Evolutionary conservation across 257 asterid species (phyloP).

Genomic region (Eustoma russellianum): DNA sequence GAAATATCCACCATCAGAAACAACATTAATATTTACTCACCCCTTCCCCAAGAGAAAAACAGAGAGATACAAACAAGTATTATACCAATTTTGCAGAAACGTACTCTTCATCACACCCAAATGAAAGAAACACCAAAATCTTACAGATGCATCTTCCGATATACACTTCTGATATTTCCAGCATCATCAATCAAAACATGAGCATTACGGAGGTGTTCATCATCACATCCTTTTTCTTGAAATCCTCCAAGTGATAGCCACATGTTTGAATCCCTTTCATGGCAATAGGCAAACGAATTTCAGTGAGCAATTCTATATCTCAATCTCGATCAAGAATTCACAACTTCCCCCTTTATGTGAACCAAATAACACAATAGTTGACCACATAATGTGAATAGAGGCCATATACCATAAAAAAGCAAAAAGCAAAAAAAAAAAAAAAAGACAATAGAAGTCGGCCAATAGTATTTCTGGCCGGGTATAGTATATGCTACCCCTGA

Average conservation of each 20-base stretch:
- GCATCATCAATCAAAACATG: conserved; percentile 76
- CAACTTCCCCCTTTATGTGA: not conserved
- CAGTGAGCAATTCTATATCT: conserved; percentile 1
- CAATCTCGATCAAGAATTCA: not conserved
- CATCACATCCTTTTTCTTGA: conserved; percentile 78
- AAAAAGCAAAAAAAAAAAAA: not conserved
- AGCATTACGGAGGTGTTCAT: conserved; percentile 62
- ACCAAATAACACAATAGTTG: not conserved
- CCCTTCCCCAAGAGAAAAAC: no score
- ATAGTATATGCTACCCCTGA: not conserved
- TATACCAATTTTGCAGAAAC: not conserved
- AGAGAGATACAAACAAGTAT: no score
- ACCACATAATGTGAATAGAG: not conserved
- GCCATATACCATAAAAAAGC: no score
- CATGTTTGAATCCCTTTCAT: conserved; percentile 57
- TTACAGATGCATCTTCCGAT: conserved; percentile 78
- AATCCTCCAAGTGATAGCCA: conserved; percentile 97
- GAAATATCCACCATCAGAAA: conserved; percentile 5
- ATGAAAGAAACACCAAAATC: conserved; percentile 13
- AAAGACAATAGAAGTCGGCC: not conserved
- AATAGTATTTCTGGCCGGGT: not conserved
- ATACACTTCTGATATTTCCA: conserved; percentile 62
- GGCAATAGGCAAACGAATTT: conserved; percentile 5
- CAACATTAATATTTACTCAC: no score
- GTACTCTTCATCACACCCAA: not conserved